Evolutionary conservation across 306 rosid genomes (phyloP), one percentile per base, ranked within the genome.

Genomic region (Mimosa pudica): DNA sequence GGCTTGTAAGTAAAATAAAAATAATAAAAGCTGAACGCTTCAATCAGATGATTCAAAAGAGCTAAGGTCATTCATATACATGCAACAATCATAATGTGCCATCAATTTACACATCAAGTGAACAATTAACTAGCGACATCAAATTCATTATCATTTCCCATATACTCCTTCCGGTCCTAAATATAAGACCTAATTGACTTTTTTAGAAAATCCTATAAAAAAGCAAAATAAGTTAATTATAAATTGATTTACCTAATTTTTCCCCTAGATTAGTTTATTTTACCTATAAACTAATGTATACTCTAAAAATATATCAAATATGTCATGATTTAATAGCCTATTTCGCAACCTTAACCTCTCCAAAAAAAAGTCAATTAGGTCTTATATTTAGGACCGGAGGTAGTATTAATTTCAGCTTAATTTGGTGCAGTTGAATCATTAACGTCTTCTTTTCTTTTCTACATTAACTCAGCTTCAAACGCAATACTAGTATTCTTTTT

Each of bases 1-100:
- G 72, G 49, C 63, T 58, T 74, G 30, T 73, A 83, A 42, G 35
- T 20, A 64, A 30, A 32, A 30, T 76, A 83, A 35, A 47, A 17
- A 64, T n/a, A 38, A 38, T 52, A 79, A 81, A 76, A 51, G 52
- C 38, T 12, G 9, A 65, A 79, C 44, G 60, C 52, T 64, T 47
- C 30, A 78, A 60, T n/a, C 33, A 57, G 69, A 73, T 18, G 54
- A 47, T 35, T 42, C 45, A 41, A 33, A 74, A 32, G 33, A 24
- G 41, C 9, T 18, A 20, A 69, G 18, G 45, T 44, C 74, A 61
- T 24, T 77, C 65, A 65, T 74, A 41, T 8, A 44, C 54, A 35
- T 55, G 45, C 41, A 58, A 47, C 70, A 33, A 69, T 80, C 42
- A 55, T 16, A 20, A 49, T 7, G 6, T 73, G 73, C 11, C 44